phyloP scores from a whole-genome alignment of 2,329 filamentous ascomycete species.

The Aspergillus phoenicis region DNA sequence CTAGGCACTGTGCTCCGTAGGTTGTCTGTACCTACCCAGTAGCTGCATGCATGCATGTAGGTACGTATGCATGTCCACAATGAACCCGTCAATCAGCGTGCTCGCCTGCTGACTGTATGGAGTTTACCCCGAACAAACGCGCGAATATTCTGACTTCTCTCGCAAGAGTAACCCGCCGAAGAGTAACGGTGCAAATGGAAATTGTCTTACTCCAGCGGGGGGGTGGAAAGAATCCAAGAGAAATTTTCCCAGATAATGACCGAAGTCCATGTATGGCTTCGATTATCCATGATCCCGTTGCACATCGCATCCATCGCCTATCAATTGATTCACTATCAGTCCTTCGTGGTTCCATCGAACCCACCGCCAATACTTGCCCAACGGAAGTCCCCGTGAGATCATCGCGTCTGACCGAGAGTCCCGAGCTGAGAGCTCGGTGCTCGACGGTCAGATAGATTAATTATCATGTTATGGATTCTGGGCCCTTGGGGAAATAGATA shows the following conservation, averaged over 20 bases:
- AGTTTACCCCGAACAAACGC: not conserved
- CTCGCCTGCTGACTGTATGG: not conserved
- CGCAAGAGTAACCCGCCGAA: not conserved
- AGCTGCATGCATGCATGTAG: not conserved
- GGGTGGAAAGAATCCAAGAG: not conserved
- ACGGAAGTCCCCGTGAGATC: slow-evolving; percentile 18
- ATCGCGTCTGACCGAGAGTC: slow-evolving; percentile 4
- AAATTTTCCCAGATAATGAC: too few relatives aligned
- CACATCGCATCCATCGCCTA: not conserved
- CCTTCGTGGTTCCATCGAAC: not conserved
- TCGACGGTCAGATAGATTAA: not conserved
- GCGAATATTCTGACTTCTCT: not conserved
- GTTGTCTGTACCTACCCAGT: not conserved
- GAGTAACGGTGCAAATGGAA: not conserved
- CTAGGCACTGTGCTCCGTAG: not conserved
- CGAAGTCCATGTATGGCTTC: not conserved
- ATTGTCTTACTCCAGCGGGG: not conserved
- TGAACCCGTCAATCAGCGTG: slow-evolving; percentile 2
- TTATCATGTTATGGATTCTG: too few relatives aligned
- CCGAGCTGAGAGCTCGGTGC: not conserved
- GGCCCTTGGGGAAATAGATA: not conserved
- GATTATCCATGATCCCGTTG: not conserved
- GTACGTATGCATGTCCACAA: slow-evolving; percentile 3
- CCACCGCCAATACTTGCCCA: slow-evolving; percentile 20
- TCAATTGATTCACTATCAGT: not conserved